These are phyloP conservation scores for Fusarium sp. DNA, from an alignment of 2,329 filamentous ascomycete genomes.

Conservation along the genomic window DNA sequence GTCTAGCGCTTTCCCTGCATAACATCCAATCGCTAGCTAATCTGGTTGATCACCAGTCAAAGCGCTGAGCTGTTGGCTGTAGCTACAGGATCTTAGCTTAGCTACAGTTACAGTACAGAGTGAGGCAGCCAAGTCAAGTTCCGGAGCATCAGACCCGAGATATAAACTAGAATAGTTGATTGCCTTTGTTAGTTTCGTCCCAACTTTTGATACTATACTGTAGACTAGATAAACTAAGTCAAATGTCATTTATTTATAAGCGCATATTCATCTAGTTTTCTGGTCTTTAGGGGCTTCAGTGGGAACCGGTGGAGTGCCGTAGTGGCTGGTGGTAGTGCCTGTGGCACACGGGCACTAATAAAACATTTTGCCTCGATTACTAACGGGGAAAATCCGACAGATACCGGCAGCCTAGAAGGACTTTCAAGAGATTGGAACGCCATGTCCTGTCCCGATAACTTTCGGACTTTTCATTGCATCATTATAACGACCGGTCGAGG, in stretches of 20 bases:
- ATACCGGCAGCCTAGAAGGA: neutral
- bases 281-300: neutral
- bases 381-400: neutral
- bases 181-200: neutral
- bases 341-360: constrained; percentile 1
- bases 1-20: constrained; percentile 23
- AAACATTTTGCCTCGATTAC: neutral
- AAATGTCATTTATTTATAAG: neutral
- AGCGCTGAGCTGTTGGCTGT: neutral
- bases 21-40: constrained; percentile 14
- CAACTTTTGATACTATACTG: neutral
- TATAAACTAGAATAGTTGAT: neutral
- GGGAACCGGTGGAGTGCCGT: neutral
- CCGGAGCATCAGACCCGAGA: constrained; percentile 7
- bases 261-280: neutral
- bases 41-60: constrained; percentile 16
- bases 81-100: neutral
- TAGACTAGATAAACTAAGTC: neutral
- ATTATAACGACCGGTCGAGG: neutral
- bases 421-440: neutral
- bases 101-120: neutral
- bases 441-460: neutral
- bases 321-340: neutral
- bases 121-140: neutral
- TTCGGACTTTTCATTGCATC: neutral